A percentile compares a stretch with the other conserved stretches of the same genome.
These are phyloP conservation scores for Thuja plicata DNA, from an alignment of 83 land plant genomes.

Conservation along the genomic window DNA sequence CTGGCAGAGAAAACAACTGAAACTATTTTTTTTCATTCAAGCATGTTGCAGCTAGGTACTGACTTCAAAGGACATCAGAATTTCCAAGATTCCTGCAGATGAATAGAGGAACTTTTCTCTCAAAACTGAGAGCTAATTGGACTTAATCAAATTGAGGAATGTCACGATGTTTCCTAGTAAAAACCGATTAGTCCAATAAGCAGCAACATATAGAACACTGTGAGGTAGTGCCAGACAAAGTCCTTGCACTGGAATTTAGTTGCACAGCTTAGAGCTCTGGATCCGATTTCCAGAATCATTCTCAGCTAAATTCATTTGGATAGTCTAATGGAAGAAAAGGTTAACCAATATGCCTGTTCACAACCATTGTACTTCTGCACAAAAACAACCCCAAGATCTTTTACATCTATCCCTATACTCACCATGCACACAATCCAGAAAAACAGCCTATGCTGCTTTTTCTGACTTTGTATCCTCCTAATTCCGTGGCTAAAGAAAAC, in stretches of 20 bases:
- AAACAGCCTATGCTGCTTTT: neutral
- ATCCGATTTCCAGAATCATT: neutral
- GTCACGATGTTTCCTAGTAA: neutral
- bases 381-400: neutral
- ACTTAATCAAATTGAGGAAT: neutral
- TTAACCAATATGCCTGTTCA: neutral
- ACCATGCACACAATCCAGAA: neutral
- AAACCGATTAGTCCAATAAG: neutral
- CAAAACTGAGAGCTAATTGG: neutral
- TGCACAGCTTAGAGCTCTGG: neutral
- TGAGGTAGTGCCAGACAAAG: neutral
- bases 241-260: neutral
- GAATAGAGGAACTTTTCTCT: neutral
- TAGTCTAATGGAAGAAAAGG: neutral
- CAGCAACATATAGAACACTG: neutral
- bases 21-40: neutral
- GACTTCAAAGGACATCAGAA: neutral
- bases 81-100: neutral
- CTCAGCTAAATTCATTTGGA: neutral
- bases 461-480: neutral
- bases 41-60: neutral
- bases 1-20: slow-evolving; percentile 4
- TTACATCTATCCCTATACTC: neutral
- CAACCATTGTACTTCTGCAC: neutral
- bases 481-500: neutral